Evolutionary conservation across 2,329 filamentous ascomycete genomes (phyloP).

Genomic region (Nannizziopsis arthrosporioides): DNA sequence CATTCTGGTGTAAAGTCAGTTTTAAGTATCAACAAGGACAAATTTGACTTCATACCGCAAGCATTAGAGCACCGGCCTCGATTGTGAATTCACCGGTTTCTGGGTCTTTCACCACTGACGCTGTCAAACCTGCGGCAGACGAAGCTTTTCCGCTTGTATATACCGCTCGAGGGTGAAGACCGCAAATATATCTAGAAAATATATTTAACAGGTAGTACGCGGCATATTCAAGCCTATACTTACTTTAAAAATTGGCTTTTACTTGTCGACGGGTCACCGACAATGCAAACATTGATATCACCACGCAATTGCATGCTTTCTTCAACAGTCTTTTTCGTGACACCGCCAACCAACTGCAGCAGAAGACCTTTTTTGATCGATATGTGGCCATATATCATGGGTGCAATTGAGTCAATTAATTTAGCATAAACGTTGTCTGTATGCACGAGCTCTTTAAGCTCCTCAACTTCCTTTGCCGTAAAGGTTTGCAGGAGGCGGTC

Average conservation of each 20-base stretch:
- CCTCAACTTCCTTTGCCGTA: conserved; percentile 76
- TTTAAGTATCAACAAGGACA: conserved; percentile 7
- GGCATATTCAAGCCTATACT: conserved; percentile 17
- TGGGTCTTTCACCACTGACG: conserved; percentile 93
- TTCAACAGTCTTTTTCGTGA: conserved; percentile 68
- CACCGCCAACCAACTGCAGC: conserved; percentile 89
- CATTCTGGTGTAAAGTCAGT: conserved; percentile 26
- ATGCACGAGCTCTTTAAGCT: conserved; percentile 86
- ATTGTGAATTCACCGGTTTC: conserved; percentile 99
- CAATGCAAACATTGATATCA: conserved; percentile 97
- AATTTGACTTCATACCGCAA: conserved; percentile 46
- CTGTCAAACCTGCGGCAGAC: conserved; percentile 91
- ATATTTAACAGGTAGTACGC: background rate
- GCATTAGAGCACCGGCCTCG: conserved; percentile 93
- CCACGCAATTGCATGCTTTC: conserved; percentile 94
- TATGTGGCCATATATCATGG: conserved; percentile 93
- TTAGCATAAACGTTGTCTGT: conserved; percentile 89
- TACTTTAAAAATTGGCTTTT: conserved; percentile 94
- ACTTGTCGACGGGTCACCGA: conserved; percentile 90
- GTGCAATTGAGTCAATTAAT: conserved; percentile 84
- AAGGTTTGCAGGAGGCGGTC: conserved; percentile 77
- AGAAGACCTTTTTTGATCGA: conserved; percentile 96
- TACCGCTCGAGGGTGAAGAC: conserved; percentile 87
- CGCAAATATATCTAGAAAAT: conserved; percentile 63
- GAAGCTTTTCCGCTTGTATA: conserved; percentile 98